Conservation (phyloP, 306 rosid species). For the Vachellia collinsii region DNA sequence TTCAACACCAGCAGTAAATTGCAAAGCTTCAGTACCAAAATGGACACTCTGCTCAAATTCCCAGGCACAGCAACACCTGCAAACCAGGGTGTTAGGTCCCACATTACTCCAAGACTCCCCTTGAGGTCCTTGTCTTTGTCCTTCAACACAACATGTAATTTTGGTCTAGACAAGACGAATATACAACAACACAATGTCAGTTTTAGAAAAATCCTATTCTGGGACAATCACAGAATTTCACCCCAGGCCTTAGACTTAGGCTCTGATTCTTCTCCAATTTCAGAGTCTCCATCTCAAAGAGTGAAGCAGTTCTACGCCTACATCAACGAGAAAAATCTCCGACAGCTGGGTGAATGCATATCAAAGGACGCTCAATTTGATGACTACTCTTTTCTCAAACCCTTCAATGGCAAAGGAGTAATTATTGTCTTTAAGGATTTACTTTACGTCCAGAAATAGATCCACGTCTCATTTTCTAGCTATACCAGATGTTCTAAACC, state of each 20-base stretch:
- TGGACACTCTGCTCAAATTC: conserved; percentile 42
- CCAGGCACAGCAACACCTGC: conserved; percentile 27
- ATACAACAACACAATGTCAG: conserved; percentile 12
- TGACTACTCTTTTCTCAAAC: conserved; percentile 61
- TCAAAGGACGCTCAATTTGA: conserved; percentile 59
- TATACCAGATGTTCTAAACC: not conserved
- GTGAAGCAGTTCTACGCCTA: conserved; percentile 55
- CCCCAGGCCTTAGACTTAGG: conserved; percentile 32
- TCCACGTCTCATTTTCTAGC: not conserved
- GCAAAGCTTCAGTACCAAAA: conserved; percentile 9
- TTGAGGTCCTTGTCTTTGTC: conserved; percentile 1
- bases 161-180: conserved; percentile 28
- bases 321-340: conserved; percentile 64
- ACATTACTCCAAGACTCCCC: conserved; percentile 29
- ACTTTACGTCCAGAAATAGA: not conserved
- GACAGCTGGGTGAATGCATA: conserved; percentile 50
- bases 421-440: not conserved
- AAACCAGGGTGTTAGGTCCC: conserved; percentile 29
- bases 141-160: conserved; percentile 35
- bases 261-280: conserved; percentile 1
- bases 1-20: not conserved
- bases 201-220: conserved; percentile 25
- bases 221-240: conserved; percentile 26
- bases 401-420: conserved; percentile 73
- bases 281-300: conserved; percentile 49